These are phyloP conservation scores for Blastobotrys indianensis DNA, from an alignment of 1,139 yeast species.

Conservation along the genomic window DNA sequence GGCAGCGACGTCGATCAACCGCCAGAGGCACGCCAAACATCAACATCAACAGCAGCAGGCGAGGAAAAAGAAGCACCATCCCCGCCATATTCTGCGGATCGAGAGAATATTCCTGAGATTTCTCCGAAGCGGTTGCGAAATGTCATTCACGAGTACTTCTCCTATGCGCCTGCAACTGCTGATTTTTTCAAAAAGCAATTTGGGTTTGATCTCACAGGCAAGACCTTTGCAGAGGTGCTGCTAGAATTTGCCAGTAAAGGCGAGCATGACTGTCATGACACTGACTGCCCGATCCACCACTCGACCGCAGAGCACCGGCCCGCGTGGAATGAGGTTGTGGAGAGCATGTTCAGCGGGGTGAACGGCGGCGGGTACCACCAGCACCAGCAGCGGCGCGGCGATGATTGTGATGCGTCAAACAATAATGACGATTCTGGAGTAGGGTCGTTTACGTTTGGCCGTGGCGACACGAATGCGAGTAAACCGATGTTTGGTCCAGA, in stretches of 20 bases:
- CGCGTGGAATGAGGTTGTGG: no score
- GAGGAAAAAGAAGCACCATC: neutral
- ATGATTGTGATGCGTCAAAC: neutral
- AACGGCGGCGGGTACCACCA: no score
- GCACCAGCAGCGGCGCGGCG: neutral
- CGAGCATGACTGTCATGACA: slow-evolving; percentile 3
- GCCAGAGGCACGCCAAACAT: no score
- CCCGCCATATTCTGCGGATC: no score
- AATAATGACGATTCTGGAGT: slow-evolving; percentile 1
- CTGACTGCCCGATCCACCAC: slow-evolving; percentile 12
- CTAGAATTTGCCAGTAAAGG: slow-evolving; percentile 4
- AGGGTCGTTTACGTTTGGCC: slow-evolving; percentile 19
- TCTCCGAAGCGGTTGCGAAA: no score
- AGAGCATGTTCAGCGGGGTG: no score
- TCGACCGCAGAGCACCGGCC: slow-evolving; percentile 3
- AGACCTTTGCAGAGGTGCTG: slow-evolving; percentile 13
- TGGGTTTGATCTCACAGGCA: slow-evolving; percentile 19
- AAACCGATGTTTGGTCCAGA: slow-evolving; percentile 23
- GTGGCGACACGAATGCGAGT: slow-evolving; percentile 20
- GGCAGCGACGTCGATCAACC: no score
- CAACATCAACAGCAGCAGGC: neutral
- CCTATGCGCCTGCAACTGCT: slow-evolving; percentile 6
- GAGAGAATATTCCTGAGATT: no score
- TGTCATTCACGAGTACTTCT: slow-evolving; percentile 3
- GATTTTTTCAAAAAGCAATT: slow-evolving; percentile 14